Percentiles rank a stretch among this genome's conserved stretches.
Conservation (phyloP, 257 asterid species). For the Phtheirospermum japonicum region DNA sequence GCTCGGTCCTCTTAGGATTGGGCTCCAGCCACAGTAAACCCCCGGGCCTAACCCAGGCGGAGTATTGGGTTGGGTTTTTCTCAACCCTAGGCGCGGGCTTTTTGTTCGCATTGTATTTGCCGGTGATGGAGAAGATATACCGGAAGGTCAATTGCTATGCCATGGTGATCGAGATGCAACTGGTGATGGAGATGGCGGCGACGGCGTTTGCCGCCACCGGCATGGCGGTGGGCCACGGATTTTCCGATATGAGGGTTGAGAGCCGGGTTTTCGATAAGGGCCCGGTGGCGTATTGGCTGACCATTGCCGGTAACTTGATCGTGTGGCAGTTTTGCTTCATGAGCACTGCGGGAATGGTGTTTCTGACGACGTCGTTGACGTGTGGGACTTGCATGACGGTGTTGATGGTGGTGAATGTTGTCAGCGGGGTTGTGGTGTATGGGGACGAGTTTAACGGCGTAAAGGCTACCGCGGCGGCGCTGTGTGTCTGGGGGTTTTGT, state of each 20-base stretch:
- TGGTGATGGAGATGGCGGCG: constrained; percentile 57
- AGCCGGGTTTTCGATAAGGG: constrained; percentile 46
- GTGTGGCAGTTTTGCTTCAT: constrained; percentile 69
- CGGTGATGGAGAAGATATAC: constrained; percentile 71
- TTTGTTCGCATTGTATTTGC: constrained; percentile 59
- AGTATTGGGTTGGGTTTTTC: constrained; percentile 51
- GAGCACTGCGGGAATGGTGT: constrained; percentile 84
- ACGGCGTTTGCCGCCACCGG: constrained; percentile 53
- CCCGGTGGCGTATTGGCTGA: constrained; percentile 43
- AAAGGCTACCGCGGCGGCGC: constrained; percentile 50
- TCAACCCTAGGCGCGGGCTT: constrained; percentile 62
- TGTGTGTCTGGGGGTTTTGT: constrained; percentile 69
- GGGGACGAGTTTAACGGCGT: constrained; percentile 54
- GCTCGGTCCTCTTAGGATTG: constrained; percentile 54
- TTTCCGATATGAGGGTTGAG: constrained; percentile 42
- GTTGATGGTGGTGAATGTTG: constrained; percentile 49
- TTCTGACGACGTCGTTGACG: constrained; percentile 65
- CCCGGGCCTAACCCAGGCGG: constrained; percentile 28
- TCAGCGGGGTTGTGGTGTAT: constrained; percentile 54
- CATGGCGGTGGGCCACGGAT: constrained; percentile 46
- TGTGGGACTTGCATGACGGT: constrained; percentile 82
- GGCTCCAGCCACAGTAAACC: constrained; percentile 47
- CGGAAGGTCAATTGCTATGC: constrained; percentile 50
- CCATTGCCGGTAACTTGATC: constrained; percentile 33
- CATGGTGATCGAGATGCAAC: constrained; percentile 85